Evolutionary conservation across 1,284 basidiomycete species (phyloP), one percentile per base, ranked within the genome.

Genomic region (Irpex rosettiformis): DNA sequence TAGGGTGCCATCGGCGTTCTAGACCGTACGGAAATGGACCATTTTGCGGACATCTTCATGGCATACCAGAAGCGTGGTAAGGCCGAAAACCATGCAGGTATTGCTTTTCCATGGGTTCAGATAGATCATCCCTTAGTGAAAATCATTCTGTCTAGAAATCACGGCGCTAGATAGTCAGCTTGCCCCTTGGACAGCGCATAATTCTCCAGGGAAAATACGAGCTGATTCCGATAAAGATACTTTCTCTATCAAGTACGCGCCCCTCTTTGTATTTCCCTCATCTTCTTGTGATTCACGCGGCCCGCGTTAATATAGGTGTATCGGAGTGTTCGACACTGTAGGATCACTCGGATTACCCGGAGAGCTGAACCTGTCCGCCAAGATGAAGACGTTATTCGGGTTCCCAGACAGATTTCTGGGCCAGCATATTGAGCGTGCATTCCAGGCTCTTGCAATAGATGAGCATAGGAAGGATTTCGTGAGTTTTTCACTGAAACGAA

Each of bases 301-400:
- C 56, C 42, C 28, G 18, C 58, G 10, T 25, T 28, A 48, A 28
- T 29, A 22, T 56, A 89, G 88, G 70, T 86, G 85, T 63, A 64
- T 89, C 54, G 88, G 88, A 2, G 85, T 89, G 16, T 89, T 85
- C 65, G 87, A 89, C 66, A 89, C 88, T 2, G 88, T 89, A 24
- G 86, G 86, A 11, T 80, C 84, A 18, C 68, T 88, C 28, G 88
- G 86, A 8, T 68, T 89, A 22, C 88, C 87, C 1, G 83, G 84
- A 64, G 85, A 88, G 62, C 65, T 89, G 8, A 77, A 78, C 42
- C 68, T 70, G 56, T 65, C 72, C 61, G 62, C 72, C 54, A 72
- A 78, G 63, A 66, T 80, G 59, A 69, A 70, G 58, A 74, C 72
- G 7, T 71, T 89, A 2, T 88, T 87, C 64, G 87, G 86, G 24